These are phyloP conservation scores for Aureobasidium melanogenum DNA, from an alignment of 2,329 filamentous ascomycete species.

Conservation along the genomic window DNA sequence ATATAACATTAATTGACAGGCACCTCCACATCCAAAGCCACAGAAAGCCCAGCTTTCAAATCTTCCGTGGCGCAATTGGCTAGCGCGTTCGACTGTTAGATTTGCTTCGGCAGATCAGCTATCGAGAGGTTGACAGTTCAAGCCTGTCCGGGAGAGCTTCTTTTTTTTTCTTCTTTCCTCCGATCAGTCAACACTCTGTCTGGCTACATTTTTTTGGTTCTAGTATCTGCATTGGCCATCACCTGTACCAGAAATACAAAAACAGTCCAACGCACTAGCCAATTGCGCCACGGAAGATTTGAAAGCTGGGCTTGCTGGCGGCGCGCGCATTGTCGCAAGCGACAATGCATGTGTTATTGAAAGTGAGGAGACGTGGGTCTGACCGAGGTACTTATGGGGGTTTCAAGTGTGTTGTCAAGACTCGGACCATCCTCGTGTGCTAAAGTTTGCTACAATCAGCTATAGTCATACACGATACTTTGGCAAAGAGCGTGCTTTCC, in stretches of 20 bases:
- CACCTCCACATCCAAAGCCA: not conserved
- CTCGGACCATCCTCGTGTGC: not conserved
- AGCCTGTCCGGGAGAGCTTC: conserved; percentile 8
- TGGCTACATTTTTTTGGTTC: not conserved
- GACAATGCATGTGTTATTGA: not conserved
- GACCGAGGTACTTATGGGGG: not conserved
- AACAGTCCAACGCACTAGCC: conserved; percentile 10
- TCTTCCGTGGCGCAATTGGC: conserved; percentile 13
- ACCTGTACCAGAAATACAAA: no score
- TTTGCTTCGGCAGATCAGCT: not conserved
- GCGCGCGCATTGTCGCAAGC: not conserved
- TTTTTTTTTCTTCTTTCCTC: not conserved
- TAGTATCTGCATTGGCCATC: no score
- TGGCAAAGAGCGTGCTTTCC: no score
- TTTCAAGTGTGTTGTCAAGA: not conserved
- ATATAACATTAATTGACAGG: fast-evolving
- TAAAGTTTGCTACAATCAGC: no score
- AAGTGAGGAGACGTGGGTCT: no score
- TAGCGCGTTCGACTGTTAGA: conserved; percentile 13
- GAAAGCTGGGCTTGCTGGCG: not conserved
- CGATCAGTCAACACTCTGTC: not conserved
- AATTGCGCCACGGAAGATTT: not conserved
- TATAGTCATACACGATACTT: no score
- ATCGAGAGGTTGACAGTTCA: conserved; percentile 13
- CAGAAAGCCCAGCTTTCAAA: not conserved